Evolutionary conservation across 345 rosid species (phyloP).

Genomic region (Erysimum cheiranthoides): DNA sequence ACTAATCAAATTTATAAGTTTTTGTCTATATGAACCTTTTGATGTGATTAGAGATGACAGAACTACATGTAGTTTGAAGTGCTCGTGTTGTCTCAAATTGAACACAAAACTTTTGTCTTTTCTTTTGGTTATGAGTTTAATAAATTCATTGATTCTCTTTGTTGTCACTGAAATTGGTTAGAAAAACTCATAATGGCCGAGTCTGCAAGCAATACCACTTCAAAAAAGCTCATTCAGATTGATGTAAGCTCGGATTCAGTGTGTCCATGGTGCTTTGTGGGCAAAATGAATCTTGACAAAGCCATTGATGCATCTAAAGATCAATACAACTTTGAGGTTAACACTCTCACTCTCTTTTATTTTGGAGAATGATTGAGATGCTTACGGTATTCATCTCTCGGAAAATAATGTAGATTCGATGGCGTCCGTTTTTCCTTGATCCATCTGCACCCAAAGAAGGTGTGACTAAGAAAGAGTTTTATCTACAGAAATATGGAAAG

Average conservation of each 20-base stretch:
- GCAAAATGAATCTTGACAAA: constrained; percentile 80
- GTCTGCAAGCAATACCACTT: constrained; percentile 48
- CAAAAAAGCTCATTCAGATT: constrained; percentile 64
- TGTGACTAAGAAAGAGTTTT: constrained; percentile 70
- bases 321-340: constrained; percentile 57
- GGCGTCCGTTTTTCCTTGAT: constrained; percentile 86
- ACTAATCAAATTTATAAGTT: not conserved
- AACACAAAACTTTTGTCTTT: constrained; percentile 11
- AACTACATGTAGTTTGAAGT: not conserved
- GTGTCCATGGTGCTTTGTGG: constrained; percentile 90
- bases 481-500: constrained; percentile 67
- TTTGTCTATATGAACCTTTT: not conserved
- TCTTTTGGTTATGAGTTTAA: constrained; percentile 9
- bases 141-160: constrained; percentile 6
- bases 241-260: constrained; percentile 85
- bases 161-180: constrained; percentile 10
- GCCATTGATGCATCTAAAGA: constrained; percentile 71
- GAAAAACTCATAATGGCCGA: constrained; percentile 50
- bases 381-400: not conserved
- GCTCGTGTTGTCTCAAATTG: not conserved
- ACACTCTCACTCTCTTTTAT: not conserved
- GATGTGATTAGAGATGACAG: not conserved
- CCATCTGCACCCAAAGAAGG: constrained; percentile 93
- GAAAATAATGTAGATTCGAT: constrained; percentile 59
- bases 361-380: not conserved